These are phyloP conservation scores for Trypanosoma vivax DNA, from an alignment of 208 protist genomes.

Conservation along the genomic window DNA sequence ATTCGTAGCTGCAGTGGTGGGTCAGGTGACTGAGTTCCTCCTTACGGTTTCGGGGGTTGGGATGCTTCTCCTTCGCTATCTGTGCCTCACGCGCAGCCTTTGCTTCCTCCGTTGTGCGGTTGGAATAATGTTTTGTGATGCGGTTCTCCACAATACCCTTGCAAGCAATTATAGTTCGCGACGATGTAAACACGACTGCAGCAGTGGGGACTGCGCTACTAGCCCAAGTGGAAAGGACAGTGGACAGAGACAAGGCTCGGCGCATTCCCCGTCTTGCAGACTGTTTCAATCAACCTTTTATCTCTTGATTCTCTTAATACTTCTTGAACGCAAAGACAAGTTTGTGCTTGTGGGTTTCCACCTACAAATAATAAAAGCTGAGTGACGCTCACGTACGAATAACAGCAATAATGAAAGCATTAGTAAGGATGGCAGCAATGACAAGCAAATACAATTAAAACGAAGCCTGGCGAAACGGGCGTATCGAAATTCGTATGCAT, in stretches of 20 bases:
- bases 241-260: slow-evolving; percentile 6
- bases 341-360: too few species aligned
- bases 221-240: neutral
- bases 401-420: too few species aligned
- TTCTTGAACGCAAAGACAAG: neutral
- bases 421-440: too few species aligned
- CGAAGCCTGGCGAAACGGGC: too few species aligned
- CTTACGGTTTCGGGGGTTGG: slow-evolving; percentile 75
- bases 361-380: too few species aligned
- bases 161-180: slow-evolving; percentile 37
- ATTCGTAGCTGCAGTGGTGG: slow-evolving; percentile 85
- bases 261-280: slow-evolving; percentile 19
- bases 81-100: slow-evolving; percentile 60
- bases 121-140: slow-evolving; percentile 76
- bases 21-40: slow-evolving; percentile 82
- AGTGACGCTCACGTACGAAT: too few species aligned
- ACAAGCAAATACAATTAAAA: too few species aligned
- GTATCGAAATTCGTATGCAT: too few species aligned
- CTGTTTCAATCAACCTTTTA: too few species aligned
- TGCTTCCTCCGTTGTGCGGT: slow-evolving; percentile 70
- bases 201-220: neutral
- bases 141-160: slow-evolving; percentile 88
- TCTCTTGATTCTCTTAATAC: neutral
- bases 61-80: slow-evolving; percentile 41
- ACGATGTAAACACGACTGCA: neutral